These are phyloP conservation scores for Pigoraptor vietnamica DNA, from an alignment of 78 protist species.

Conservation along the genomic window DNA sequence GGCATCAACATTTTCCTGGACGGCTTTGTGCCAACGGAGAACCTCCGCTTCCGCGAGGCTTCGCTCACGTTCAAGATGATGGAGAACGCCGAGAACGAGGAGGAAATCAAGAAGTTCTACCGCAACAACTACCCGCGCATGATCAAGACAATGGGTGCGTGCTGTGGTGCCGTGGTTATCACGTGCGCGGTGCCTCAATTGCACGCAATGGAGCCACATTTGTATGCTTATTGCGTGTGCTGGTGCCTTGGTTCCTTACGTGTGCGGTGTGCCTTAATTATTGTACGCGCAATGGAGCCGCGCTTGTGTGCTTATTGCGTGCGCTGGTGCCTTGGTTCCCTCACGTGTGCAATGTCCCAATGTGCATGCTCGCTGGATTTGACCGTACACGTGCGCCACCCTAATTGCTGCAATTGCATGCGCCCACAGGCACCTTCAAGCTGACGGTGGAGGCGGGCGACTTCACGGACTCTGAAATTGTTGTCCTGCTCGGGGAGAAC, in stretches of 20 bases:
- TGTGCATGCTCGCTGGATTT: background rate
- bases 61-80: conserved; percentile 66
- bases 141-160: conserved; percentile 81
- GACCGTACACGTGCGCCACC: background rate
- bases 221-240: no score
- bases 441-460: conserved; percentile 86
- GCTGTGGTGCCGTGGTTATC: no score
- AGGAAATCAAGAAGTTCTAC: conserved; percentile 44
- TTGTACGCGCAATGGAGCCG: background rate
- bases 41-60: conserved; percentile 95
- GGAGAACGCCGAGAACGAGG: conserved; percentile 50
- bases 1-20: conserved; percentile 98
- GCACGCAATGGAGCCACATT: background rate
- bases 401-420: background rate
- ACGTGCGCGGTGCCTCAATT: background rate
- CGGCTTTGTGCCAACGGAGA: conserved; percentile 98
- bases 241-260: background rate
- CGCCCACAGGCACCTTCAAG: conserved; percentile 44
- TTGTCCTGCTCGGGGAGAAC: conserved; percentile 98
- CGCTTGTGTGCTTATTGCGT: no score
- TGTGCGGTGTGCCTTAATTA: background rate
- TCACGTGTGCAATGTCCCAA: no score
- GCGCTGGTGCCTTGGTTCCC: background rate
- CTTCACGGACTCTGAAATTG: conserved; percentile 95
- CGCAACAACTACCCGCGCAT: conserved; percentile 90